Base-by-base conservation (phyloP, 345 rosid genomes). In the Gossypium arboreum region DNA sequence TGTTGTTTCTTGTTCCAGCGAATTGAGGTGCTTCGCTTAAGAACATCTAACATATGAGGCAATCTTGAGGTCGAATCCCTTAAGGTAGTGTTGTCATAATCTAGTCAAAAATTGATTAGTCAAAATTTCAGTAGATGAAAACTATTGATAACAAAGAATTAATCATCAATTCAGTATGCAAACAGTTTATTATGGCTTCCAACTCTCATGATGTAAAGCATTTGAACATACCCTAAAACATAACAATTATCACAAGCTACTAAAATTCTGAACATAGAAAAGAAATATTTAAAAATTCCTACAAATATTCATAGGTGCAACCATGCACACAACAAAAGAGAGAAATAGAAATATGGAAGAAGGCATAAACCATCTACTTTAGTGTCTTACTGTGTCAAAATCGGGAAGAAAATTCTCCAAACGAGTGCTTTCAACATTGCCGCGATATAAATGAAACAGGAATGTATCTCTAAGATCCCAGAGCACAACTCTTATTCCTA, bases 381-480 rank as follows among this genome's bases (percentile, higher is more conserved):
- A 73, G 66, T 29, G 63, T 73, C 92, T 89, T 86, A 94, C 98
- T 75, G 86, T 78, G 81, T 94, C 99, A 81, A 94, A 61, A 60
- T 86, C 86, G 2, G 91, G 85, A 76, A 94, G 88, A 81, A 87
- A 82, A 81, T 78, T 79, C 73, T 94, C 99, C 91, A 94, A 79
- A 70, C 96, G 94, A 80, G 92, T 79, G 77, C 72, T 84, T 84
- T 85, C 96, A 52, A 94, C 98, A 44, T 76, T 81, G 73, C 86
- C 93, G 56, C 86, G 87, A 79, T 94, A 94, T 79, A 92, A 73
- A 72, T 83, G 85, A 54, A 84, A 81, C 77, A 94, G 85, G 81
- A 92, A 87, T 73, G 71, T 79, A 75, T 91, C 93, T 84, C 91
- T 88, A 72, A 94, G 87, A 83, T 94, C 99, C 98, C 98, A 92